phyloP scores from a whole-genome alignment of 129 eudicot species.

The Tagetes erecta region DNA sequence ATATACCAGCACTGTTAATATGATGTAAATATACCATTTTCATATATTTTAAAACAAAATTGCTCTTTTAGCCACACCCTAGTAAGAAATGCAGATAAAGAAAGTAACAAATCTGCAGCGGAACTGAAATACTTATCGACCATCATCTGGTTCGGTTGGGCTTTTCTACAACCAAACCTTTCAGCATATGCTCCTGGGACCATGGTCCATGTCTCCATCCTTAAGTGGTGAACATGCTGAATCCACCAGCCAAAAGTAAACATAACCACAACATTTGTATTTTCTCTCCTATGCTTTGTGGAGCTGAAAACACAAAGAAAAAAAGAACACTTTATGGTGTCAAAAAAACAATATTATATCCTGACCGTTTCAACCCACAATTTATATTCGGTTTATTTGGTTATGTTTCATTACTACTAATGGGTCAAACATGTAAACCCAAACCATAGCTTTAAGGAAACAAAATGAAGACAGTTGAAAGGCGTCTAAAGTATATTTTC shows the following conservation, averaged over 20 bases:
- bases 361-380: too few species aligned
- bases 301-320: background rate
- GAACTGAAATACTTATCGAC: background rate
- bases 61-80: too few species aligned
- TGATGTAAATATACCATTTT: background rate
- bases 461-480: background rate
- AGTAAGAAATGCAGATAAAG: background rate
- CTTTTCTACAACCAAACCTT: background rate
- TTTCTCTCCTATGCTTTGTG: conserved; percentile 3
- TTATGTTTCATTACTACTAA: background rate
- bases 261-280: background rate
- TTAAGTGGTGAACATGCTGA: background rate
- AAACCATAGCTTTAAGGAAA: background rate
- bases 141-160: background rate
- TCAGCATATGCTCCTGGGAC: background rate
- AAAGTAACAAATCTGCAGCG: background rate
- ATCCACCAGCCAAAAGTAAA: conserved; percentile 18
- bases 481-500: background rate
- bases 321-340: background rate
- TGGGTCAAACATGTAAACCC: background rate
- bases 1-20: background rate
- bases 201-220: background rate
- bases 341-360: background rate
- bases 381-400: too few species aligned
- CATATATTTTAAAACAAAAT: too few species aligned